Evolutionary conservation across 768 basidiomycete genomes (phyloP).

Genomic region (Podaxis carcinomalis): DNA sequence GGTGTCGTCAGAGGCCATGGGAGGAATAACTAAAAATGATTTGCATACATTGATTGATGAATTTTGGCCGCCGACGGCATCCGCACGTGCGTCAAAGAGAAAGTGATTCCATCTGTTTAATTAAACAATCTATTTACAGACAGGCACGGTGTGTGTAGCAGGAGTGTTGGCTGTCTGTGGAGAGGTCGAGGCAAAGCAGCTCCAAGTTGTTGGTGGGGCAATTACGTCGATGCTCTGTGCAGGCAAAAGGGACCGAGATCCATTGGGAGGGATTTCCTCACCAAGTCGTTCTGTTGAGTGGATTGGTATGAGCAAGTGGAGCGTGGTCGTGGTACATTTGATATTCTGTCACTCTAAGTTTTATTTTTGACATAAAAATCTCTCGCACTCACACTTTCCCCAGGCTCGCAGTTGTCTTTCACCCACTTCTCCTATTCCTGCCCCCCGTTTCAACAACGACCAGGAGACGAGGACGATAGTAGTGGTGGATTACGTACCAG

Average conservation of each 20-base stretch:
- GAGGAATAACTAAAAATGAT: background rate
- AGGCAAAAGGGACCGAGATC: too few species aligned
- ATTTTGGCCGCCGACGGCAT: background rate
- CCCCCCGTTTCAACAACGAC: background rate
- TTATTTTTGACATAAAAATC: background rate
- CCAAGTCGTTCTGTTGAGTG: too few species aligned
- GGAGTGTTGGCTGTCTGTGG: too few species aligned
- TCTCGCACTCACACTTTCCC: background rate
- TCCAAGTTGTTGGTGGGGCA: too few species aligned
- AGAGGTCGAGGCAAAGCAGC: too few species aligned
- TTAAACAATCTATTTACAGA: too few species aligned
- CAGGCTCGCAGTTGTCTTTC: background rate
- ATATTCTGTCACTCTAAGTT: background rate
- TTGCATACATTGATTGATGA: background rate
- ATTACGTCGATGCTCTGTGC: too few species aligned
- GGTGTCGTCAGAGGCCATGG: slow-evolving; percentile 25
- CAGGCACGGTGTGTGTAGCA: too few species aligned
- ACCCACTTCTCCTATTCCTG: background rate
- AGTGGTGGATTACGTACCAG: background rate
- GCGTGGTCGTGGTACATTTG: background rate
- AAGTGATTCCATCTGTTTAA: background rate
- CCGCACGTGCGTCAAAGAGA: background rate
- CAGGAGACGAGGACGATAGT: background rate
- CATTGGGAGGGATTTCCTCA: background rate
- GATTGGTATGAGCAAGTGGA: background rate